These are phyloP conservation scores for Cystofilobasidium ferigula DNA, from an alignment of 768 basidiomycete genomes.

Conservation along the genomic window DNA sequence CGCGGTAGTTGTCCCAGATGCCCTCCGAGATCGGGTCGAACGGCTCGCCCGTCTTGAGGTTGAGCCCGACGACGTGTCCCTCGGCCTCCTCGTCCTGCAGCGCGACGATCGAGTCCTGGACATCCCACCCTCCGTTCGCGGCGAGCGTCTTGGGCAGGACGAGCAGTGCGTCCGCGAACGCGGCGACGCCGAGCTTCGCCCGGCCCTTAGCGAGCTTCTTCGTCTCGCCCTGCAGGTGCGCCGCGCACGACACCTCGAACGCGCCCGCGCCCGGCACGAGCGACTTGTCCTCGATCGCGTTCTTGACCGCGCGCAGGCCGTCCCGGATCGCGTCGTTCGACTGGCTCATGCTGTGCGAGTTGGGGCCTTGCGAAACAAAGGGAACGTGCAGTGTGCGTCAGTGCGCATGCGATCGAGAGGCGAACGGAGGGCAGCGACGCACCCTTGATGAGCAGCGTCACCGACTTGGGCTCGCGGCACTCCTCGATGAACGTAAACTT, in stretches of 20 bases:
- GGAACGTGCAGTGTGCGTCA: background rate
- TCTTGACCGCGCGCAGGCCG: slow-evolving; percentile 90
- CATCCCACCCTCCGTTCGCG: slow-evolving; percentile 90
- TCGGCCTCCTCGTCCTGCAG: slow-evolving; percentile 89
- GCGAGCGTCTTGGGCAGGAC: slow-evolving; percentile 95
- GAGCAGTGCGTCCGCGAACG: slow-evolving; percentile 86
- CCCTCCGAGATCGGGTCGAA: slow-evolving; percentile 93
- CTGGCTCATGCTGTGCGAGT: slow-evolving; percentile 87
- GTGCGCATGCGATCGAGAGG: background rate
- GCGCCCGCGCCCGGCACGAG: slow-evolving; percentile 95
- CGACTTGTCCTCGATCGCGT: slow-evolving; percentile 78
- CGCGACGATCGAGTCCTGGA: slow-evolving; percentile 84
- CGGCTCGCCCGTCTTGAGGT: slow-evolving; percentile 86
- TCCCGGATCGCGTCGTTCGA: slow-evolving; percentile 97
- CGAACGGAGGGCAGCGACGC: slow-evolving; percentile 8
- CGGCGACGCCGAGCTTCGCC: slow-evolving; percentile 92
- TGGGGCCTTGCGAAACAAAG: slow-evolving; percentile 50
- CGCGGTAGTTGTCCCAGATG: slow-evolving; percentile 97
- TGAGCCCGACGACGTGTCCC: slow-evolving; percentile 82
- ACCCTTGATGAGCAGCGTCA: slow-evolving; percentile 91
- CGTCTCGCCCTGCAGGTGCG: slow-evolving; percentile 56
- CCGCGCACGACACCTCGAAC: slow-evolving; percentile 86
- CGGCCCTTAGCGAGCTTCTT: slow-evolving; percentile 85
- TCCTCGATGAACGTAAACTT: slow-evolving; percentile 97
- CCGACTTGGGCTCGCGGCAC: slow-evolving; percentile 85